These are phyloP conservation scores for Colletotrichum coccodes DNA, from an alignment of 2,329 filamentous ascomycete genomes.

Conservation along the genomic window DNA sequence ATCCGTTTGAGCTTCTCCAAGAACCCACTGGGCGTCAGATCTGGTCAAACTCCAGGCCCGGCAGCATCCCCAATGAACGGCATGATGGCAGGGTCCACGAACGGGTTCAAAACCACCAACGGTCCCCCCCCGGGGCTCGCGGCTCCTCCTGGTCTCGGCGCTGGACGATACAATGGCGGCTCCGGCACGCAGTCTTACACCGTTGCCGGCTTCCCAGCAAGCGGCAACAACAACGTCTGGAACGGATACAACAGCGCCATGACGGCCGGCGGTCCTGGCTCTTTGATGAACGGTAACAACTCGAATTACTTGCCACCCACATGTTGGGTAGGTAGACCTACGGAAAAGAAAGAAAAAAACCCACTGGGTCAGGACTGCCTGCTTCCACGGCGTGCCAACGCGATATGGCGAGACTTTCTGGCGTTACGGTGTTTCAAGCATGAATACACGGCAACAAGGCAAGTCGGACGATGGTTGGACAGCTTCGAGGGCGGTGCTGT, in stretches of 20 bases:
- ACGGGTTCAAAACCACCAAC: conserved; percentile 73
- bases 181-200: conserved; percentile 28
- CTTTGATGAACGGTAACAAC: conserved; percentile 35
- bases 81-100: conserved; percentile 62
- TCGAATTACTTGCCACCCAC: conserved; percentile 42
- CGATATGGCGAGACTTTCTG: conserved; percentile 1
- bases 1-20: conserved; percentile 98
- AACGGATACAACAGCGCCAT: conserved; percentile 30
- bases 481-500: not conserved
- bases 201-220: conserved; percentile 32
- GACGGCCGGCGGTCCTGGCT: conserved; percentile 34
- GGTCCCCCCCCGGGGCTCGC: conserved; percentile 85
- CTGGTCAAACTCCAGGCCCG: conserved; percentile 70
- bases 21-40: conserved; percentile 92
- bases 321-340: conserved; percentile 45
- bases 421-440: conserved; percentile 20
- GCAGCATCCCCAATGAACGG: conserved; percentile 63
- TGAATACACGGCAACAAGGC: conserved; percentile 9
- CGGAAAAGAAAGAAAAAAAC: no score
- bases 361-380: not conserved
- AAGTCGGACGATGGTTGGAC: not conserved
- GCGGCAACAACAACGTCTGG: conserved; percentile 35
- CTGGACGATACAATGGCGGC: conserved; percentile 38
- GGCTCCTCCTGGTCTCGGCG: conserved; percentile 76
- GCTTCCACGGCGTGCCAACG: not conserved